Percentiles rank a stretch among this genome's conserved stretches.
Evolutionary conservation across 345 rosid genomes (phyloP).

Genomic region (Triadica sebifera): DNA sequence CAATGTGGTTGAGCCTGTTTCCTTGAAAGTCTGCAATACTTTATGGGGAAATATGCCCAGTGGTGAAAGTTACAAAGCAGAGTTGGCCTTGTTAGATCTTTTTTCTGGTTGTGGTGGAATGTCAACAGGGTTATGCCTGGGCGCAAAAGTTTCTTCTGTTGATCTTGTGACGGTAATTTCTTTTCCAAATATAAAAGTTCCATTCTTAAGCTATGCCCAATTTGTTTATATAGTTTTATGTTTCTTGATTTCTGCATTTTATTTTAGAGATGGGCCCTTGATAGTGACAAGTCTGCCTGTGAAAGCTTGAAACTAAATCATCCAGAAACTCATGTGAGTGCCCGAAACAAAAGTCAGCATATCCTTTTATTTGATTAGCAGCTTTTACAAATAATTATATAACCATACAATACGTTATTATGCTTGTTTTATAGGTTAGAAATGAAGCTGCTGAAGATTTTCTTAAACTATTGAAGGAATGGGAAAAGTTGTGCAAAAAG

Average conservation of each 20-base stretch:
- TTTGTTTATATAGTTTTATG: slow-evolving; percentile 13
- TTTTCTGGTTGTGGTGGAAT: slow-evolving; percentile 98
- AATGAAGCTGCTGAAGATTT: slow-evolving; percentile 87
- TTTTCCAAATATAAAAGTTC: slow-evolving; percentile 22
- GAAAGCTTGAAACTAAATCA: slow-evolving; percentile 85
- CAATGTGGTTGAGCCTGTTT: slow-evolving; percentile 19
- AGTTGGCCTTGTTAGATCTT: slow-evolving; percentile 67
- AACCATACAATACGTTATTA: slow-evolving; percentile 4
- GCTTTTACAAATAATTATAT: slow-evolving; percentile 1
- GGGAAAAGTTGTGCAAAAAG: slow-evolving; percentile 71
- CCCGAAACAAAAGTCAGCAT: slow-evolving; percentile 1
- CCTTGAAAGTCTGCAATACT: slow-evolving; percentile 19
- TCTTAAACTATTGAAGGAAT: slow-evolving; percentile 77
- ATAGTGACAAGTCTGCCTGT: slow-evolving; percentile 63
- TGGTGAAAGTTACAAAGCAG: slow-evolving; percentile 35
- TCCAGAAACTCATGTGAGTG: slow-evolving; percentile 67
- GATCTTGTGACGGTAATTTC: slow-evolving; percentile 70
- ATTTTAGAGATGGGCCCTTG: slow-evolving; percentile 87
- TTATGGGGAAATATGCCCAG: slow-evolving; percentile 27
- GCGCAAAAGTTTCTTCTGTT: slow-evolving; percentile 65
- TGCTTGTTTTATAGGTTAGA: slow-evolving; percentile 51
- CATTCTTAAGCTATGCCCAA: slow-evolving; percentile 14
- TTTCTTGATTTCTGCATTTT: slow-evolving; percentile 23
- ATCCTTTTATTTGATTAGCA: neutral
- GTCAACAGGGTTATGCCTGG: slow-evolving; percentile 93